Evolutionary conservation across 208 protist species (phyloP).

Genomic region (Trypanosoma avium): DNA sequence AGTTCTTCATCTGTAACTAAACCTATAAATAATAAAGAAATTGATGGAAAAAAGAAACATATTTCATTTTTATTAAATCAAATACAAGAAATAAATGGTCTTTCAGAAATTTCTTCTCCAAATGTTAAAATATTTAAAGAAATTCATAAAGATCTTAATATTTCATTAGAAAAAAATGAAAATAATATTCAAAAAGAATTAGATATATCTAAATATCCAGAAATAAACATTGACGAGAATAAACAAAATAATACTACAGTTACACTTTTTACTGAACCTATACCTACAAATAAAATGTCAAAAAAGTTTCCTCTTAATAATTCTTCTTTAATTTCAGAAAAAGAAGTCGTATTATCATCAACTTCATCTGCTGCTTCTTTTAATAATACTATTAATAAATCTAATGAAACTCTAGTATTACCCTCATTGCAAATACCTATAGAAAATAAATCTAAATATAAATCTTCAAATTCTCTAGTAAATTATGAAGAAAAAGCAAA

Average conservation of each 20-base stretch:
- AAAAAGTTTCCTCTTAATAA: too few species aligned
- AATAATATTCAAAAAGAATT: too few species aligned
- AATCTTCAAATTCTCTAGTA: neutral
- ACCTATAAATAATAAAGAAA: neutral
- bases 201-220: too few species aligned
- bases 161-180: neutral
- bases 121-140: neutral
- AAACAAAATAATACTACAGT: neutral
- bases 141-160: neutral
- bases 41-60: neutral
- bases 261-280: too few species aligned
- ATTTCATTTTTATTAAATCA: slow-evolving; percentile 17
- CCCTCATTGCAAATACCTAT: too few species aligned
- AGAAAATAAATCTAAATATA: neutral
- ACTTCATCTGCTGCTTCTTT: neutral
- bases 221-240: too few species aligned
- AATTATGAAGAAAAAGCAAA: slow-evolving; percentile 12
- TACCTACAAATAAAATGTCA: too few species aligned
- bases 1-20: too few species aligned
- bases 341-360: too few species aligned
- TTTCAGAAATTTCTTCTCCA: neutral
- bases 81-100: slow-evolving; percentile 10
- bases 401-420: too few species aligned
- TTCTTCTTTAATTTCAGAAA: too few species aligned
- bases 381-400: too few species aligned